These are phyloP conservation scores for Scedosporium boydii DNA, from an alignment of 2,329 filamentous ascomycete species.

Conservation along the genomic window DNA sequence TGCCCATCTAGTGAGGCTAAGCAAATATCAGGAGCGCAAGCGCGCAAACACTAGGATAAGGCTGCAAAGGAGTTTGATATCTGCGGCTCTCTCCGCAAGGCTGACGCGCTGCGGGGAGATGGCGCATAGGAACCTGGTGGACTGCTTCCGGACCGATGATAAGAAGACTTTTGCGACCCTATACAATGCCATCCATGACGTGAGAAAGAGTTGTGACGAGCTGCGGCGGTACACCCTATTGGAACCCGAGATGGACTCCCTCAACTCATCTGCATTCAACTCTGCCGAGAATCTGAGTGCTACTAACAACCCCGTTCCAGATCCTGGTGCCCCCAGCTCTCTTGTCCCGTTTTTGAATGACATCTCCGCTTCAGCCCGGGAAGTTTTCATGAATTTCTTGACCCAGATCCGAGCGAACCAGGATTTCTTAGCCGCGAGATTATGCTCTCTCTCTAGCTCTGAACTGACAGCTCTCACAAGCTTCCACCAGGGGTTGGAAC, in stretches of 20 bases:
- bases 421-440: conserved; percentile 74
- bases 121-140: conserved; percentile 65
- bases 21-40: conserved; percentile 75
- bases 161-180: conserved; percentile 66
- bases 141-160: conserved; percentile 70
- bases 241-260: conserved; percentile 61
- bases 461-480: conserved; percentile 72
- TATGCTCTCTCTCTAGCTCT: conserved; percentile 63
- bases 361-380: conserved; percentile 64
- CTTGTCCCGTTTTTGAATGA: conserved; percentile 56
- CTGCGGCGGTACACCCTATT: conserved; percentile 60
- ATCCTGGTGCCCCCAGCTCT: conserved; percentile 28
- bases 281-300: conserved; percentile 32
- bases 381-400: conserved; percentile 70
- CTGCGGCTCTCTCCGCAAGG: conserved; percentile 64
- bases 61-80: conserved; percentile 65
- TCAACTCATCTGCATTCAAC: conserved; percentile 28
- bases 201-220: conserved; percentile 67
- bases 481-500: conserved; percentile 70
- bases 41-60: conserved; percentile 63
- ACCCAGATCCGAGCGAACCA: conserved; percentile 76
- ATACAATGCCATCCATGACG: conserved; percentile 71
- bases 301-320: conserved; percentile 35
- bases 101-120: conserved; percentile 66
- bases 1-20: conserved; percentile 66